phyloP scores from a whole-genome alignment of 192 early-diverging fungal species.

The Mortierella claussenii region DNA sequence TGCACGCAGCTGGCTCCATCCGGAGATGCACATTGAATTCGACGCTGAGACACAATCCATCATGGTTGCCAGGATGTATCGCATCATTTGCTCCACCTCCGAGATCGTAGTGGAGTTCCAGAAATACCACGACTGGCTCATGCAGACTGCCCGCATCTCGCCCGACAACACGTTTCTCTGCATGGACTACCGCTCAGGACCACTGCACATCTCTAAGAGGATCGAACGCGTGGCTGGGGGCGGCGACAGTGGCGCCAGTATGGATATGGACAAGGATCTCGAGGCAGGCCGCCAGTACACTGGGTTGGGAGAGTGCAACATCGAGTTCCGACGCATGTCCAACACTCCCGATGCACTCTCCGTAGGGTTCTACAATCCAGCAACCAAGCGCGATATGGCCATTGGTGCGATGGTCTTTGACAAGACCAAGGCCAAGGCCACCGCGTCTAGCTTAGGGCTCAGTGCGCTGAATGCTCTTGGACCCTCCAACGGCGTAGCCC shows the following conservation, averaged over 20 bases:
- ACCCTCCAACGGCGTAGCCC: conserved; percentile 20
- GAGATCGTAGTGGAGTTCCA: conserved; percentile 31
- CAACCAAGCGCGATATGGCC: conserved; percentile 35
- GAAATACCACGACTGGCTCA: conserved; percentile 19
- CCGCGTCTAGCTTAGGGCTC: conserved; percentile 15
- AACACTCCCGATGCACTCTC: conserved; percentile 29
- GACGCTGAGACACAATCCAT: conserved; percentile 7
- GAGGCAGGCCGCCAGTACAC: conserved; percentile 26
- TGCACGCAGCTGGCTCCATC: conserved; percentile 36
- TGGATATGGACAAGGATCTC: neutral
- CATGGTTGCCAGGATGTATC: conserved; percentile 38
- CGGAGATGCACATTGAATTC: conserved; percentile 40
- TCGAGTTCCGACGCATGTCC: conserved; percentile 47
- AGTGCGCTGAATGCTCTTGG: conserved; percentile 7
- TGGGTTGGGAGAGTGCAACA: conserved; percentile 33
- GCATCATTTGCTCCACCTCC: conserved; percentile 24
- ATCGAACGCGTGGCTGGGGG: neutral
- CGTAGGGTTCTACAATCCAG: conserved; percentile 41
- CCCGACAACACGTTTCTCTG: conserved; percentile 39
- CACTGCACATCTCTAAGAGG: conserved; percentile 21
- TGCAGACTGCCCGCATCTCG: conserved; percentile 24
- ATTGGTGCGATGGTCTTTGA: conserved; percentile 34
- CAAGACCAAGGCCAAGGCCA: conserved; percentile 12
- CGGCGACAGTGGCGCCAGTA: neutral
- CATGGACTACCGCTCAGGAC: conserved; percentile 37